Evolutionary conservation across 768 basidiomycete genomes (phyloP).

Genomic region (Kwoniella sp.): DNA sequence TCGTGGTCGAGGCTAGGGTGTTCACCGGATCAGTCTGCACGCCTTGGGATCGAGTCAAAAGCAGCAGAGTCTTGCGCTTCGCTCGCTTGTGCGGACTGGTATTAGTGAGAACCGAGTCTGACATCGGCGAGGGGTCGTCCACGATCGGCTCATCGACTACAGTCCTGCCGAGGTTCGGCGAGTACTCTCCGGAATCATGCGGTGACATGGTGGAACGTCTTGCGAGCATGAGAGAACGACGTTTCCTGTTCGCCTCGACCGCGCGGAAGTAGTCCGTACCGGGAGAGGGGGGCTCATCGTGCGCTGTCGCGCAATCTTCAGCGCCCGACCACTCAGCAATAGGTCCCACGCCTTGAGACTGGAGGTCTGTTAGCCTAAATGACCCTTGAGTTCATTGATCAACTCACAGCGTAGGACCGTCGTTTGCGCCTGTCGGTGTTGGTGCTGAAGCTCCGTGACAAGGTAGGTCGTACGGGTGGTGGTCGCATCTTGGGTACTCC

Average conservation of each 20-base stretch:
- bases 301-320: constrained; percentile 3
- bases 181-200: constrained; percentile 25
- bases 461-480: constrained; percentile 12
- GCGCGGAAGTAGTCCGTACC: constrained; percentile 35
- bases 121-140: constrained; percentile 24
- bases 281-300: constrained; percentile 30
- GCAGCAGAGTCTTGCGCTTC: constrained; percentile 50
- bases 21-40: constrained; percentile 63
- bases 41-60: constrained; percentile 62
- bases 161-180: constrained; percentile 21
- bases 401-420: constrained; percentile 19
- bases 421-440: constrained; percentile 19
- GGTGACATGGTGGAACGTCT: constrained; percentile 30
- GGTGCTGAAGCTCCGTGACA: constrained; percentile 31
- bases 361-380: neutral
- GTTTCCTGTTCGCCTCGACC: constrained; percentile 29
- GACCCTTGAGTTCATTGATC: neutral
- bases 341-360: constrained; percentile 38
- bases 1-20: neutral
- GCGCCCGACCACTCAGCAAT: constrained; percentile 40
- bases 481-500: constrained; percentile 35
- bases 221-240: constrained; percentile 32
- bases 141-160: constrained; percentile 18
- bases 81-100: constrained; percentile 31
- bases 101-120: constrained; percentile 24